Evolutionary conservation across 78 protist species (phyloP), one percentile per base, ranked within the genome.

Genomic region (Neovahlkampfia damariscottae): DNA sequence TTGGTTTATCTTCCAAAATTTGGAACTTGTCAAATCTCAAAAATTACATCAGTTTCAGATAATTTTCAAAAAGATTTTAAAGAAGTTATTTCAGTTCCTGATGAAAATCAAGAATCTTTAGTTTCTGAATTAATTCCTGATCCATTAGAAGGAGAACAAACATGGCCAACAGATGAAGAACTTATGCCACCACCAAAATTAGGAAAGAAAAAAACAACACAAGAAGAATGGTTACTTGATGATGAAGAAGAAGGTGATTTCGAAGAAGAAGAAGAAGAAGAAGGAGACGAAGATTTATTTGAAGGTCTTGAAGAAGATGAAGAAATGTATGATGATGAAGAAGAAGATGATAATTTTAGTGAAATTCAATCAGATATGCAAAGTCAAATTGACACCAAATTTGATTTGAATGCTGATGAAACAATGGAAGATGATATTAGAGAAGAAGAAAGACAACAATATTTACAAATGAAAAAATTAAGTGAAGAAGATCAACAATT

Each of bases 151-250:
- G 8, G 8, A 28, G 88, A 88, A 66, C 90, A 83, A 34, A 39
- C 86, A 10, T 41, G 82, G 75, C 88, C 93, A 69, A 84, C 95
- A 8, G 82, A 77, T 1, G 91, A 84, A 27, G 93, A 89, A 62
- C 36, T 87, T 35, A 77, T 27, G 34, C 73, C 34, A 50, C 88
- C 83, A 35, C 27, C 41, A n/a, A 67, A 4, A 2, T 10, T 32
- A 3, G 35, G 40, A 19, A 5, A 8, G 36, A 58, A 41, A 3
- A 40, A 73, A 3, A 68, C 35, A 71, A 9, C n/a, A 3, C 95
- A 91, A 37, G 91, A 91, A 2, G 72, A 88, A 2, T 91, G 95
- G 95, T 67, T 83, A 78, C 36, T 82, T 10, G 91, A 89, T 59
- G 71, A 6, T 4, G 74, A 67, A 29, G 36, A 2, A 50, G 77